Percentiles rank a stretch among this genome's conserved stretches.
Conservation (phyloP, 345 rosid species). For the Arabis alpina region DNA sequence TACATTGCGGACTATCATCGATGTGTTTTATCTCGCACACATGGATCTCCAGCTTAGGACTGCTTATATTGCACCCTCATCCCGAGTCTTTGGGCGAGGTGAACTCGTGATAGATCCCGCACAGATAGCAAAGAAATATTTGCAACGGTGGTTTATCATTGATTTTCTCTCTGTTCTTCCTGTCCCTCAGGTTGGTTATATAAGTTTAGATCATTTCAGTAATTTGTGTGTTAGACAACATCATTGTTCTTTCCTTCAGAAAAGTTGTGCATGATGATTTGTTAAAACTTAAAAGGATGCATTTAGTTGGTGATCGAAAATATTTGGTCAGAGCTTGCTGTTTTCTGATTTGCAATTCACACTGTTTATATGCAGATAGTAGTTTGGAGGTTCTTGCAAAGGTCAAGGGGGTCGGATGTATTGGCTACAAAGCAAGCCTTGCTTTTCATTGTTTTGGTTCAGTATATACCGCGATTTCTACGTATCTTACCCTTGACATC, state of each 20-base stretch:
- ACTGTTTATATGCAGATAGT: constrained; percentile 62
- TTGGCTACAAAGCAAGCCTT: constrained; percentile 75
- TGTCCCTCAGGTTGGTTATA: constrained; percentile 74
- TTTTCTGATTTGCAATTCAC: constrained; percentile 23
- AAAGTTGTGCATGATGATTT: neutral
- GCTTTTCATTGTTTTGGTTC: constrained; percentile 69
- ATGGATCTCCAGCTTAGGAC: constrained; percentile 95
- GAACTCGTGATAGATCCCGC: constrained; percentile 93
- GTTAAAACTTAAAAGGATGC: neutral
- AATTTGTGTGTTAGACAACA: neutral
- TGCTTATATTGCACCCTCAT: constrained; percentile 93
- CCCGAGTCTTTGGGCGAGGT: constrained; percentile 94
- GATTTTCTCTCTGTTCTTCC: constrained; percentile 90
- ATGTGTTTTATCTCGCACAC: constrained; percentile 83
- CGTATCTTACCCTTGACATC: constrained; percentile 74
- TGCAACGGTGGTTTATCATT: constrained; percentile 66
- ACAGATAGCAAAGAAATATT: constrained; percentile 86
- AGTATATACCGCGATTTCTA: constrained; percentile 71
- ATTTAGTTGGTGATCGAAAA: neutral
- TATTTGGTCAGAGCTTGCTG: neutral
- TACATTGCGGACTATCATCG: constrained; percentile 70
- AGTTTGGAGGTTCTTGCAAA: constrained; percentile 83
- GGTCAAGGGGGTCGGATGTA: constrained; percentile 79
- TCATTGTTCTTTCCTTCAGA: neutral
- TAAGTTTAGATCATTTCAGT: constrained; percentile 18